phyloP scores from a whole-genome alignment of 176 grass and related monocot genomes.

The Urochloa ruziziensis region DNA sequence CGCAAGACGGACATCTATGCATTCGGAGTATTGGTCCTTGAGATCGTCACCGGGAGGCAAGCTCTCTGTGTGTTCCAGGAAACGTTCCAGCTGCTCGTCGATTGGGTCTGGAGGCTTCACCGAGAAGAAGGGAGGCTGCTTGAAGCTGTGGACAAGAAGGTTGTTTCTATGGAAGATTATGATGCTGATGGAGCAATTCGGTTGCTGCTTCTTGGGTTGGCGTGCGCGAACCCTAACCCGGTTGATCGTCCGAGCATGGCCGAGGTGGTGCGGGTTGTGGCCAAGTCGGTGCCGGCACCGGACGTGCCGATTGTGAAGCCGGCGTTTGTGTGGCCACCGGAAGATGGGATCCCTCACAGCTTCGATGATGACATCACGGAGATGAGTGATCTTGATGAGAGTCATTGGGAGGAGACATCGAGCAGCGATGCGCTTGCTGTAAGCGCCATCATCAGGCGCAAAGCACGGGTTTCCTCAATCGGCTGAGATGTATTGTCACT shows the following conservation, averaged over 20 bases:
- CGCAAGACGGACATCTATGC: too few species aligned
- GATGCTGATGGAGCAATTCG: neutral
- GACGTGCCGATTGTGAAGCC: too few species aligned
- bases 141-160: neutral
- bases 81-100: neutral
- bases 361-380: neutral
- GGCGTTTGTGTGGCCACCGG: neutral
- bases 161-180: neutral
- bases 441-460: slow-evolving; percentile 3
- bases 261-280: neutral
- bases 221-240: neutral
- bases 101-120: slow-evolving; percentile 15
- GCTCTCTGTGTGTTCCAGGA: neutral
- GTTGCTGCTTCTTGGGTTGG: neutral
- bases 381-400: neutral
- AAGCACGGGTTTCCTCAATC: neutral
- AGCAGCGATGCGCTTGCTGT: neutral
- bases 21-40: too few species aligned
- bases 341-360: neutral
- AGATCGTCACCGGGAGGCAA: slow-evolving; percentile 17
- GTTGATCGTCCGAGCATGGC: slow-evolving; percentile 5
- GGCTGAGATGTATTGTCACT: neutral
- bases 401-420: neutral
- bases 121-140: neutral
- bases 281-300: neutral